Evolutionary conservation across 78 protist species (phyloP), one percentile per base, ranked within the genome.

Genomic region (slime mould (Dictyostelium discoideum)): DNA sequence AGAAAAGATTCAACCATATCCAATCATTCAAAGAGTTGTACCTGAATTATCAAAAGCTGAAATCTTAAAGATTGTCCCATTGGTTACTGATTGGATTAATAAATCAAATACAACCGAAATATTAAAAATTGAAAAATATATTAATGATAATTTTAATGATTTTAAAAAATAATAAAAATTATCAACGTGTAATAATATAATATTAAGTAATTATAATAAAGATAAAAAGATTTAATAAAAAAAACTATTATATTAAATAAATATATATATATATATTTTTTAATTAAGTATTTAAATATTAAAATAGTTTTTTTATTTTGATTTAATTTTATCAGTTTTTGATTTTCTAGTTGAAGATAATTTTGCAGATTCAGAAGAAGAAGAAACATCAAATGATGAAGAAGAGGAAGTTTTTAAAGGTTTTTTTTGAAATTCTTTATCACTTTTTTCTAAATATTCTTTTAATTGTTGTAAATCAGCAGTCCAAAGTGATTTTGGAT

Each of bases 401-500:
- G 81, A 74, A 13, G 81, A 74, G 18, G 13, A 3, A 37, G 11
- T 32, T 74, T 74, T 74, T 37, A 74, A 37, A 74, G 84, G 84
- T 87, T 63, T 78, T 2, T 83, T 76, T 79, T 29, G 67, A 78
- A 74, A 87, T 13, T 42, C 40, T 54, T 54, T 14, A 11, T 69
- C 77, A 46, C 54, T 60, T 78, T 79, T 87, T 63, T 74, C 63
- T 18, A 87, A 69, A 32, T 44, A 29, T 2, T 84, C 92, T 44
- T 20, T 42, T 72, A 92, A 63, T 22, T 92, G 44, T 9, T 46
- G 3, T 32, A 93, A 42, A 69, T 93, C 96, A 1, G 67, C 0
- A 57, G 39, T 60, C 96, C 96, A 93, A 39, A 93, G 79, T 50
- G 78, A 46, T 18, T 65, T 44, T 6, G 96, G 13, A 13, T 57